These are phyloP conservation scores for Butyriboletus loyo DNA, from an alignment of 768 basidiomycete genomes.

Conservation along the genomic window DNA sequence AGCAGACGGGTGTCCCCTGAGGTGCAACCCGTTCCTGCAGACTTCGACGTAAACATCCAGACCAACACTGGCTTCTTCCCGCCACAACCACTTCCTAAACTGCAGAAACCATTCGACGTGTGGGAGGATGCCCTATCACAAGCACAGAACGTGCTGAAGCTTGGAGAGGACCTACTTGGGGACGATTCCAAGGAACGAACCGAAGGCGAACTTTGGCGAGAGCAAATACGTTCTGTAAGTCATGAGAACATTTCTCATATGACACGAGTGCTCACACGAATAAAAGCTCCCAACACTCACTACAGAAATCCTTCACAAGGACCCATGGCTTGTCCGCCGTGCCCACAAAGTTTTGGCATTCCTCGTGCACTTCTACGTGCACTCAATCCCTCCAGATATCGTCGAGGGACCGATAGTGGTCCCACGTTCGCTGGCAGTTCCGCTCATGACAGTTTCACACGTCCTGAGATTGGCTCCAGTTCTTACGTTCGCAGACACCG, in stretches of 20 bases:
- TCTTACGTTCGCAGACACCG: conserved; percentile 93
- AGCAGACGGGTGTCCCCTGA: conserved; percentile 28
- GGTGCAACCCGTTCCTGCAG: conserved; percentile 36
- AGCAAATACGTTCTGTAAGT: conserved; percentile 60
- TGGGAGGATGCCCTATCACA: conserved; percentile 71
- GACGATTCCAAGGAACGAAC: conserved; percentile 46
- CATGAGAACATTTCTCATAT: not conserved
- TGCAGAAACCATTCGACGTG: conserved; percentile 50
- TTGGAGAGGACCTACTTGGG: conserved; percentile 55
- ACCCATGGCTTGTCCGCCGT: conserved; percentile 67
- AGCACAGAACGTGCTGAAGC: conserved; percentile 51
- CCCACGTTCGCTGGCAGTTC: conserved; percentile 74
- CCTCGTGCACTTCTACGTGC: conserved; percentile 87
- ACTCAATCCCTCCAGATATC: conserved; percentile 58
- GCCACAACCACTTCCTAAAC: conserved; percentile 50
- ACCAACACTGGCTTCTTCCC: conserved; percentile 83
- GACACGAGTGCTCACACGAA: conserved; percentile 13
- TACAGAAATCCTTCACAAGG: conserved; percentile 46
- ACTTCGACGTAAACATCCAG: conserved; percentile 51
- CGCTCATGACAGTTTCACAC: conserved; percentile 72
- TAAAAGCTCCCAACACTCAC: conserved; percentile 70
- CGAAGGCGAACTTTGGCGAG: conserved; percentile 68
- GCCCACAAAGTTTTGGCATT: conserved; percentile 89
- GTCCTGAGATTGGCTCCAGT: conserved; percentile 86
- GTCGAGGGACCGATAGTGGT: conserved; percentile 48